Percentiles rank a stretch among this genome's conserved stretches.
These are phyloP conservation scores for Colletotrichum abscissum DNA, from an alignment of 2,329 filamentous ascomycete genomes.

Conservation along the genomic window DNA sequence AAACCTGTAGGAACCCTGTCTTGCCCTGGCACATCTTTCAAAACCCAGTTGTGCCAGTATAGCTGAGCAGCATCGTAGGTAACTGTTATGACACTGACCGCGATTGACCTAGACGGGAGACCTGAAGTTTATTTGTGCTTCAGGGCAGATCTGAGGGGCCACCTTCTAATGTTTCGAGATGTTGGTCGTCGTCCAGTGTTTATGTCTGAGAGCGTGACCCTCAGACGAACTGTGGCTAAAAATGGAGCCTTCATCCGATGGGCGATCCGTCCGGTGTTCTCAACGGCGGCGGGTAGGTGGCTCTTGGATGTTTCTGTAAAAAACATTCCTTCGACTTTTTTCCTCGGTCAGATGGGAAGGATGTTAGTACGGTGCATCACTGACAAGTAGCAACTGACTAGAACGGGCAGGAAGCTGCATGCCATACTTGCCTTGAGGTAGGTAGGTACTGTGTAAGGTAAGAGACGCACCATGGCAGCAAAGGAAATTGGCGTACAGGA, in stretches of 20 bases:
- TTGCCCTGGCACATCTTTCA: neutral
- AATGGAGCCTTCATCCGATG: slow-evolving; percentile 6
- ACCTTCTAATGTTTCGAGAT: slow-evolving; percentile 15
- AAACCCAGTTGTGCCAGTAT: too few species aligned
- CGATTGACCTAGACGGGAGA: neutral
- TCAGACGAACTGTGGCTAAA: slow-evolving; percentile 13
- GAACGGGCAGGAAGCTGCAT: slow-evolving; percentile 8
- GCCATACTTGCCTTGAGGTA: too few species aligned
- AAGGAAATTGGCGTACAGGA: slow-evolving; percentile 7
- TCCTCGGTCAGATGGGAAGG: neutral
- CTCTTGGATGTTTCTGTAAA: neutral
- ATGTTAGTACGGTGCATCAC: neutral
- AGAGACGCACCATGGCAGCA: neutral
- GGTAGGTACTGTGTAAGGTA: neutral
- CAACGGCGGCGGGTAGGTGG: neutral
- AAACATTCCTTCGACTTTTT: neutral
- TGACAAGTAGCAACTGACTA: neutral
- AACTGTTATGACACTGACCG: neutral
- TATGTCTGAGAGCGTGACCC: slow-evolving; percentile 1
- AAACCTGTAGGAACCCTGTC: slow-evolving; percentile 15
- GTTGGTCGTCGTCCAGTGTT: slow-evolving; percentile 14
- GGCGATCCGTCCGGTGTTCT: neutral
- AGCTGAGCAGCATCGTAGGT: neutral
- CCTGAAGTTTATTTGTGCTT: slow-evolving; percentile 10
- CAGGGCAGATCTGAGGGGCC: slow-evolving; percentile 9